These are phyloP conservation scores for Geotrichum carabidarum DNA, from an alignment of 1,139 yeast species.

Conservation along the genomic window DNA sequence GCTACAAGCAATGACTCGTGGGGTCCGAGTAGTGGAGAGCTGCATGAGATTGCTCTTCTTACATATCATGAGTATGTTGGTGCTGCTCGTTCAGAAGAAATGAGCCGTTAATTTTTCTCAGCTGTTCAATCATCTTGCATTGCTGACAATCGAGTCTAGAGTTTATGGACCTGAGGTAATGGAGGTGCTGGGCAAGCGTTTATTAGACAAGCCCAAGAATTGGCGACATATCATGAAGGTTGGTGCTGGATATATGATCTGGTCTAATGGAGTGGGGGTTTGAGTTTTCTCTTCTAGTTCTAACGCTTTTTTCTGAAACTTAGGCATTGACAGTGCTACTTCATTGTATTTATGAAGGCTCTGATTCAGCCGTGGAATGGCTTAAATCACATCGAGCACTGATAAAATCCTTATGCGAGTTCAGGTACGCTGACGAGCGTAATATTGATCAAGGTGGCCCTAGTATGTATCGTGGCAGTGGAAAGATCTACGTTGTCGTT, in stretches of 20 bases:
- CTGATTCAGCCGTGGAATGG: slow-evolving; percentile 86
- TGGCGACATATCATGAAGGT: slow-evolving; percentile 84
- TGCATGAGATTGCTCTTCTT: slow-evolving; percentile 68
- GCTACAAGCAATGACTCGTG: slow-evolving; percentile 80
- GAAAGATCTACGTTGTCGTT: too few species aligned
- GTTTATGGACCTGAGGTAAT: slow-evolving; percentile 52
- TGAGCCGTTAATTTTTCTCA: too few species aligned
- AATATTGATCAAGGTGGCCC: slow-evolving; percentile 35
- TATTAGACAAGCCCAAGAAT: slow-evolving; percentile 76
- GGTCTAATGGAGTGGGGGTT: neutral
- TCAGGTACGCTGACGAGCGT: slow-evolving; percentile 32
- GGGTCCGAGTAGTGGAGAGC: slow-evolving; percentile 69
- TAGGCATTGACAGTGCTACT: slow-evolving; percentile 74
- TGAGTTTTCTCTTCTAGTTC: too few species aligned
- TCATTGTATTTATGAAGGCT: slow-evolving; percentile 78
- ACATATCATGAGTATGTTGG: slow-evolving; percentile 49
- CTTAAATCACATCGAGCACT: slow-evolving; percentile 72
- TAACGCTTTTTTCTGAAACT: neutral
- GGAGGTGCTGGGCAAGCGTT: slow-evolving; percentile 80
- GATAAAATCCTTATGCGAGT: slow-evolving; percentile 63
- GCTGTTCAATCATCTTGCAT: neutral
- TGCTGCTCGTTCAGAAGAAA: too few species aligned
- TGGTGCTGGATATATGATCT: neutral
- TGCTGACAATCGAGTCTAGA: slow-evolving; percentile 50
- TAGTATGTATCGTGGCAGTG: slow-evolving; percentile 19